Evolutionary conservation across 2,329 filamentous ascomycete genomes (phyloP), one percentile per base, ranked within the genome.

Genomic region (Alternaria atra): DNA sequence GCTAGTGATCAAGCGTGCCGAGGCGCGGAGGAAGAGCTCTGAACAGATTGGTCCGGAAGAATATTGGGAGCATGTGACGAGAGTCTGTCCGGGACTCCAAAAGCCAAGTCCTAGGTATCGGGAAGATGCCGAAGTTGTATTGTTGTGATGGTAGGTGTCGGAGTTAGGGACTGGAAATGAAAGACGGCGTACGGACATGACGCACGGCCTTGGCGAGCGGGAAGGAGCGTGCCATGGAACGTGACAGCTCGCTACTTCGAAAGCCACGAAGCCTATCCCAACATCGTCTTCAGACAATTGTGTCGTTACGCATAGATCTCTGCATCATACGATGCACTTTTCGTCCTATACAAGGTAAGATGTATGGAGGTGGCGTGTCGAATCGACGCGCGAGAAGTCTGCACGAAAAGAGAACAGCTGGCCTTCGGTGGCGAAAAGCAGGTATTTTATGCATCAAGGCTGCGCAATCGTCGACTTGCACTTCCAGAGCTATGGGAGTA

Each of bases 1-100:
- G 42, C 27, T 35, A 54, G 25, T 44, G 12, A 46, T 27, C 20
- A 39, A 27, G 34, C 27, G n/a, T 52, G 53, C 58, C 58, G 53
- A 60, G 53, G 32, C 40, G 53, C 58, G 53, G 53, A 51, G 54
- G 32, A 20, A 15, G 20, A 48, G 44, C 39, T 34, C 25, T 46
- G 52, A 55, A 57, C 42, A 62, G 58, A 52, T 62, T 67, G 61
- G 65, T 55, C 52, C 51, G 52, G 37, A 34, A 30, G 32, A 20
- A 23, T n/a, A 35, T 43, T 20, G 37, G 25, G 42, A 37, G 39
- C 52, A 61, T 51, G 50, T 63, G 61, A 63, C 23, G 17, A 37
- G 32, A 30, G 25, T 39, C 15, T 23, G n/a, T 15, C 50, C 20
- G 50, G 34, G 25, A 40, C 17, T 34, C 15, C 13, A 40, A 29